These are phyloP conservation scores for Termitomyces sp. DNA, from an alignment of 768 basidiomycete genomes.

Conservation along the genomic window DNA sequence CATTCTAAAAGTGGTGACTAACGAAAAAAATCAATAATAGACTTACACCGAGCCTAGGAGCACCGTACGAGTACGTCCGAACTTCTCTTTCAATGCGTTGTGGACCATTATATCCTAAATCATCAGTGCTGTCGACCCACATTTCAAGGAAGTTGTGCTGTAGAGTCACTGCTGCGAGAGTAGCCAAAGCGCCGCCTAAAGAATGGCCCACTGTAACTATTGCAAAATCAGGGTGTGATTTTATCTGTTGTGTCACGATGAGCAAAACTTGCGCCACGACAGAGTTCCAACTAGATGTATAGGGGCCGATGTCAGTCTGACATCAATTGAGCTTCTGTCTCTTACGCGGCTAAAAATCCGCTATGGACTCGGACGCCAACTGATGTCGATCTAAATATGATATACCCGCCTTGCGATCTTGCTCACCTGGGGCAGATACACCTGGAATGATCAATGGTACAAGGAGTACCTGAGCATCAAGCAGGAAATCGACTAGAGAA, in stretches of 20 bases:
- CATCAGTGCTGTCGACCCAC: constrained; percentile 15
- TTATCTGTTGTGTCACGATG: constrained; percentile 1
- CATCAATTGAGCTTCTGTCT: not conserved
- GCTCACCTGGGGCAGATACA: constrained; percentile 33
- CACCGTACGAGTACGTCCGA: constrained; percentile 44
- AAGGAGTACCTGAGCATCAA: constrained; percentile 36
- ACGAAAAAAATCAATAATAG: not conserved
- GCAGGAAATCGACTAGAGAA: constrained; percentile 33
- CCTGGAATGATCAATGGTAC: constrained; percentile 41
- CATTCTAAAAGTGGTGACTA: not conserved
- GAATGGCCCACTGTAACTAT: constrained; percentile 50
- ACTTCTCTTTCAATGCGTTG: constrained; percentile 20
- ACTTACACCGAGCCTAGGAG: constrained; percentile 42
- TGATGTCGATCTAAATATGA: constrained; percentile 9
- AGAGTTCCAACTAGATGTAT: constrained; percentile 44
- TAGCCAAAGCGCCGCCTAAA: constrained; percentile 46
- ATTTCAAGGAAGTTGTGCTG: constrained; percentile 33
- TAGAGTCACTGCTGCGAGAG: constrained; percentile 40
- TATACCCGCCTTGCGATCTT: not conserved
- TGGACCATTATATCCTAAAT: not conserved
- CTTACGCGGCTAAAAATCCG: constrained; percentile 47
- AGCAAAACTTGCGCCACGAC: constrained; percentile 1
- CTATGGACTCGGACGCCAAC: constrained; percentile 38
- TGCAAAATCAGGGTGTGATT: constrained; percentile 2
- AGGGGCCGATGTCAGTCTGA: not conserved